These are phyloP conservation scores for Globisporangium middletonii DNA, from an alignment of 352 stramenopile genomes.

Conservation along the genomic window DNA sequence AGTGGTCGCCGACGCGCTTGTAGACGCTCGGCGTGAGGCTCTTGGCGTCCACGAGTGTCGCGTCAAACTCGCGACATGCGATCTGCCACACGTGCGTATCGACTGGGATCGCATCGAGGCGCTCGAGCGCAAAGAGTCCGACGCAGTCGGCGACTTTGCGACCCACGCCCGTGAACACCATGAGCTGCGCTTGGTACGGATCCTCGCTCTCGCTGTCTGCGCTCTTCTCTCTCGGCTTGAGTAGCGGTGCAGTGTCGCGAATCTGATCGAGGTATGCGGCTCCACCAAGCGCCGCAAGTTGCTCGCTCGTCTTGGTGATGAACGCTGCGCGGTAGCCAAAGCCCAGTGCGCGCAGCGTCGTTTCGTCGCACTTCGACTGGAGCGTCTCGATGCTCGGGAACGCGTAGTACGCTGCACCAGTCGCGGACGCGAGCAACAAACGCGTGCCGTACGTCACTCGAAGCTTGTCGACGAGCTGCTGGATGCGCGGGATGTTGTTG, in stretches of 20 bases:
- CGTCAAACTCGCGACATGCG: constrained; percentile 80
- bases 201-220: background rate
- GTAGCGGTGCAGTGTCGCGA: constrained; percentile 19
- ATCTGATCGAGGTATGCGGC: constrained; percentile 55
- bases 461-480: constrained; percentile 91
- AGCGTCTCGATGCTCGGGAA: constrained; percentile 90
- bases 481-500: constrained; percentile 98
- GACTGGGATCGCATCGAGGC: constrained; percentile 91
- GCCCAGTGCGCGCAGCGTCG: constrained; percentile 75
- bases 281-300: constrained; percentile 60
- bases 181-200: constrained; percentile 47
- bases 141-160: constrained; percentile 97
- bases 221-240: no score
- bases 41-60: constrained; percentile 39
- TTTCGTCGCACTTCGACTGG: constrained; percentile 57
- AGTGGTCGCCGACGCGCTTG: constrained; percentile 89
- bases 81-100: constrained; percentile 97
- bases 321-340: constrained; percentile 90
- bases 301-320: constrained; percentile 75
- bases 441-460: constrained; percentile 81
- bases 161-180: constrained; percentile 83
- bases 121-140: constrained; percentile 94
- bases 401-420: constrained; percentile 51
- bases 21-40: constrained; percentile 85
- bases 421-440: constrained; percentile 25